phyloP scores from a whole-genome alignment of 148 eudicot genomes.

The Fagopyrum homotropicum region DNA sequence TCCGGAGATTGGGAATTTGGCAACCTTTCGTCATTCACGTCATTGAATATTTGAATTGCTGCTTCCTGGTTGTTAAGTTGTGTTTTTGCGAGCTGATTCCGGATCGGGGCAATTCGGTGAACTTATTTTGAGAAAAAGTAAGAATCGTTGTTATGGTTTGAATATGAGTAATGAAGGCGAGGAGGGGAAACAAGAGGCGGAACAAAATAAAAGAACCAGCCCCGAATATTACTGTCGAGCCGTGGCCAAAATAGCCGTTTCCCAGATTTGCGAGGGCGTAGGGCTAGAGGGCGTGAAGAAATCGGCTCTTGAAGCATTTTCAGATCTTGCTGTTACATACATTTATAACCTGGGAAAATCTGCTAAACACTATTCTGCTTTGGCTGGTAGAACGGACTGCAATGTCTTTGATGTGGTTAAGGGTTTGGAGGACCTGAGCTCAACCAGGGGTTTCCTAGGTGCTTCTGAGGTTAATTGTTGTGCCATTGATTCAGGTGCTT shows the following conservation, averaged over 20 bases:
- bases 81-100: not conserved
- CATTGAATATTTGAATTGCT: not conserved
- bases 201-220: constrained; percentile 17
- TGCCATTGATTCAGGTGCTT: constrained; percentile 37
- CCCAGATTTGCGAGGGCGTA: constrained; percentile 60
- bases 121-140: constrained; percentile 13
- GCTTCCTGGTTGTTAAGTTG: not conserved
- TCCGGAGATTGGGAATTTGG: not conserved
- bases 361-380: constrained; percentile 41
- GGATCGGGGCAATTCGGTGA: constrained; percentile 1
- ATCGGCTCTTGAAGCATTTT: constrained; percentile 46
- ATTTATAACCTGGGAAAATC: constrained; percentile 45
- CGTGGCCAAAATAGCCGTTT: constrained; percentile 51
- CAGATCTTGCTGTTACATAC: constrained; percentile 54
- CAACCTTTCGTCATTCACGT: not conserved
- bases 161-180: constrained; percentile 54
- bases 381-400: constrained; percentile 53
- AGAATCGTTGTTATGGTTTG: constrained; percentile 19
- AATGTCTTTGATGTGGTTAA: constrained; percentile 67
- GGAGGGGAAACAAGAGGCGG: constrained; percentile 12
- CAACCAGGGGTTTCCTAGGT: constrained; percentile 55
- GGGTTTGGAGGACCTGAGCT: constrained; percentile 65
- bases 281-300: constrained; percentile 70
- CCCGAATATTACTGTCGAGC: constrained; percentile 45
- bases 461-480: constrained; percentile 49